Percentiles rank a stretch among this genome's conserved stretches.
Conservation (phyloP, 2,329 filamentous ascomycete genomes). For the Aspergillus ochraceoroseus region DNA sequence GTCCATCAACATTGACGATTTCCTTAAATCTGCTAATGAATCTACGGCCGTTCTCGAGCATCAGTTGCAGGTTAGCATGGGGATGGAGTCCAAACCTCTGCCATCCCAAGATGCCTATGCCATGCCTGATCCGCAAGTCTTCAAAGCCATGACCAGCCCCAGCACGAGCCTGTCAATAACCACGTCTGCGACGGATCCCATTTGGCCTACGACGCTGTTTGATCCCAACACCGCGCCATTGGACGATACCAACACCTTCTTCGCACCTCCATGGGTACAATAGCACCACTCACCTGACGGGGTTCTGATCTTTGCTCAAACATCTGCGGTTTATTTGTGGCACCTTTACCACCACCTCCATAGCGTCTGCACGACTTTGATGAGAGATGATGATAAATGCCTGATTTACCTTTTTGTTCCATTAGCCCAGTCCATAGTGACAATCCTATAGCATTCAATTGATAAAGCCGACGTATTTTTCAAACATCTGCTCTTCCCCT, state of each 20-base stretch:
- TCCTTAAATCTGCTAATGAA: conserved; percentile 41
- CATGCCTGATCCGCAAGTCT: conserved; percentile 25
- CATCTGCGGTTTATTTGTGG: conserved; percentile 26
- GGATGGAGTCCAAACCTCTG: conserved; percentile 33
- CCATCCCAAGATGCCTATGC: conserved; percentile 30
- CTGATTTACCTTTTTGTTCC: conserved; percentile 29
- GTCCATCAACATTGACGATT: conserved; percentile 44
- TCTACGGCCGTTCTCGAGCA: conserved; percentile 40
- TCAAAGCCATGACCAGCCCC: conserved; percentile 22
- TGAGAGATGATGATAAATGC: conserved; percentile 46
- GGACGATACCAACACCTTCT: conserved; percentile 30
- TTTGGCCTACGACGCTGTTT: conserved; percentile 34
- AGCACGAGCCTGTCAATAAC: conserved; percentile 21
- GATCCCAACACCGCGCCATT: conserved; percentile 29
- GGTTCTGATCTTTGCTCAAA: conserved; percentile 14
- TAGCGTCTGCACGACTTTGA: conserved; percentile 43
- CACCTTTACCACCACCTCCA: conserved; percentile 39
- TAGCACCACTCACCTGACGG: conserved; percentile 12
- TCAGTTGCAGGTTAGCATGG: conserved; percentile 38
- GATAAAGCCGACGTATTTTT: conserved; percentile 21
- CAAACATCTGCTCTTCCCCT: conserved; percentile 3
- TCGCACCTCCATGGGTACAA: conserved; percentile 32
- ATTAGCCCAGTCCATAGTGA: conserved; percentile 34
- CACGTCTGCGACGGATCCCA: conserved; percentile 29
- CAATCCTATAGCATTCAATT: conserved; percentile 34